Conservation (phyloP, 345 rosid genomes). For the Arabidopsis arenosa region DNA sequence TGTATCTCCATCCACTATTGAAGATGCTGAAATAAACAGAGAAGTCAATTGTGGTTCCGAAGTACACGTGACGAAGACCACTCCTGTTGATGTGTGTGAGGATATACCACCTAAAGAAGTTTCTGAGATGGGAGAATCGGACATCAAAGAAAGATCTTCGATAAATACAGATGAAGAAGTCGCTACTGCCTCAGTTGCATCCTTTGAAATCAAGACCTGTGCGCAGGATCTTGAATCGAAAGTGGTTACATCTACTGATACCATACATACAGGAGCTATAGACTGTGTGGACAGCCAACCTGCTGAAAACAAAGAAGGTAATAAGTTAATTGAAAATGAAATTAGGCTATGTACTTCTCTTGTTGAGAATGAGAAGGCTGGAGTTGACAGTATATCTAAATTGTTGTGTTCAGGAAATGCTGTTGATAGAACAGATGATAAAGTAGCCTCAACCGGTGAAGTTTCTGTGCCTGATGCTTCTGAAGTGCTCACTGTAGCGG, state of each 20-base stretch:
- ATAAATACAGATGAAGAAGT: slow-evolving; percentile 28
- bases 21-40: slow-evolving; percentile 33
- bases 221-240: slow-evolving; percentile 37
- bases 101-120: slow-evolving; percentile 29
- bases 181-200: slow-evolving; percentile 30
- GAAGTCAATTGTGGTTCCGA: slow-evolving; percentile 30
- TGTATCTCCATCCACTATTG: slow-evolving; percentile 20
- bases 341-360: slow-evolving; percentile 18
- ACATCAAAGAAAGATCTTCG: slow-evolving; percentile 28
- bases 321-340: slow-evolving; percentile 35
- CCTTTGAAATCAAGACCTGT: slow-evolving; percentile 32
- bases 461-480: slow-evolving; percentile 45
- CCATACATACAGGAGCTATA: slow-evolving; percentile 28
- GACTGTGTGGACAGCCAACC: slow-evolving; percentile 35
- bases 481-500: slow-evolving; percentile 46
- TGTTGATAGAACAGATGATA: slow-evolving; percentile 37
- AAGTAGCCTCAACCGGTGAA: slow-evolving; percentile 33
- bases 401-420: slow-evolving; percentile 34
- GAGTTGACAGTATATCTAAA: slow-evolving; percentile 35
- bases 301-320: slow-evolving; percentile 42
- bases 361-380: slow-evolving; percentile 33
- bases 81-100: slow-evolving; percentile 25
- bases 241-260: slow-evolving; percentile 36
- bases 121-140: slow-evolving; percentile 15
- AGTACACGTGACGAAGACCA: slow-evolving; percentile 25